A percentile compares a stretch with the other conserved stretches of the same genome.
Conservation (phyloP, 148 eudicot species). For the Beta vulgaris region DNA sequence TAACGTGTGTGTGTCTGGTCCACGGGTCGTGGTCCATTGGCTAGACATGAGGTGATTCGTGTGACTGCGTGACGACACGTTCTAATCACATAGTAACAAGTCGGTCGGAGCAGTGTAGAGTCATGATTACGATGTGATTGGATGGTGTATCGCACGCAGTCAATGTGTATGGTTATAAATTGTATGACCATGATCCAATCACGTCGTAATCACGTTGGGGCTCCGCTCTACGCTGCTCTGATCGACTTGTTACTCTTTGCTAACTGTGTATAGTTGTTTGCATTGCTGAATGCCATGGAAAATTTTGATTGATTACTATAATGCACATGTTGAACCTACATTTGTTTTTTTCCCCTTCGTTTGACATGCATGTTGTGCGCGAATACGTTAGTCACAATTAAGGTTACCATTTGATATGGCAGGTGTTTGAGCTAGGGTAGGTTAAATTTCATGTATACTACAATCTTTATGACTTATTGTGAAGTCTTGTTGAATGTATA, state of each 20-base stretch:
- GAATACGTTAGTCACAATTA: not conserved
- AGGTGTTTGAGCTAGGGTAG: not conserved
- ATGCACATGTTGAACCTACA: not conserved
- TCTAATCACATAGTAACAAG: constrained; percentile 5
- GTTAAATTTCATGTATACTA: not conserved
- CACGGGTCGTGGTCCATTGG: not conserved
- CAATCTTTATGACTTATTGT: not conserved
- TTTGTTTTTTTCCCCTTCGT: not conserved
- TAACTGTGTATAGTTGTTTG: not conserved
- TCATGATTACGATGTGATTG: constrained; percentile 3
- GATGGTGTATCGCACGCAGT: constrained; percentile 1
- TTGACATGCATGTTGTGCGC: not conserved
- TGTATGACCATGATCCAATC: not conserved
- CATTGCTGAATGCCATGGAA: not conserved
- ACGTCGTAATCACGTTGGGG: not conserved
- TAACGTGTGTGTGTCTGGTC: not conserved
- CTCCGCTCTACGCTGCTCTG: not conserved
- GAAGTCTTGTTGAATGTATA: not conserved
- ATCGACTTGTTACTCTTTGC: not conserved
- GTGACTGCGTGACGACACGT: not conserved
- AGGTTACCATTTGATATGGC: not conserved
- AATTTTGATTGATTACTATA: not conserved
- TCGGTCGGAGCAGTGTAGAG: not conserved
- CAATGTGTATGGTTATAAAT: not conserved
- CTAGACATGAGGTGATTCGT: not conserved